These are phyloP conservation scores for Rossbeevera mucosa DNA, from an alignment of 768 basidiomycete genomes.

Conservation along the genomic window DNA sequence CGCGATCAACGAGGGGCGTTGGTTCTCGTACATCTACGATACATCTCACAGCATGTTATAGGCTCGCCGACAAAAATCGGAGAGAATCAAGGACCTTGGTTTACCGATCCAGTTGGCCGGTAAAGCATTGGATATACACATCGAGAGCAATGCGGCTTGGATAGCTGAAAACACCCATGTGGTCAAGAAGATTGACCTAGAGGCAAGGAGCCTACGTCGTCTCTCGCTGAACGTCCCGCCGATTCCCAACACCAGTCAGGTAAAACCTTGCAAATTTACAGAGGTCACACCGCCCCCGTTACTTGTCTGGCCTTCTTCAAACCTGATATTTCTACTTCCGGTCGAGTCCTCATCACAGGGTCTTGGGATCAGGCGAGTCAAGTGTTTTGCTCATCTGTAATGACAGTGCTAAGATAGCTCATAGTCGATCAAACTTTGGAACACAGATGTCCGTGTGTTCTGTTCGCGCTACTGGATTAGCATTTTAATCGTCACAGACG, in stretches of 20 bases:
- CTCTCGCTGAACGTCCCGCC: conserved; percentile 4
- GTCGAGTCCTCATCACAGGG: conserved; percentile 70
- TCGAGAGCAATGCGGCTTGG: conserved; percentile 70
- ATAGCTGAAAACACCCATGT: conserved; percentile 83
- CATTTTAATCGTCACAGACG: conserved; percentile 43
- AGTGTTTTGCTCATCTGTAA: not conserved
- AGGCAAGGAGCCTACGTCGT: conserved; percentile 43
- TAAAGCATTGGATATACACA: conserved; percentile 66
- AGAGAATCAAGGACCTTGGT: conserved; percentile 66
- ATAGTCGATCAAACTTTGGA: conserved; percentile 86
- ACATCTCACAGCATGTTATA: conserved; percentile 25
- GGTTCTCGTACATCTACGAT: not conserved
- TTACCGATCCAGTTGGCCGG: conserved; percentile 72
- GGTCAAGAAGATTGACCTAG: conserved; percentile 67
- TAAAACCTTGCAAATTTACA: conserved; percentile 68
- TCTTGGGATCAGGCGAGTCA: conserved; percentile 83
- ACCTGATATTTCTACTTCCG: conserved; percentile 34
- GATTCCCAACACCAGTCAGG: conserved; percentile 56
- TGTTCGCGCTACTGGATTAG: not conserved
- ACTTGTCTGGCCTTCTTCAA: conserved; percentile 73
- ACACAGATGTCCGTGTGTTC: conserved; percentile 52
- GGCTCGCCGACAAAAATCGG: conserved; percentile 71
- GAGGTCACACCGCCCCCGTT: conserved; percentile 86
- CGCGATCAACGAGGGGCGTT: conserved; percentile 25
- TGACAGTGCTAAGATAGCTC: conserved; percentile 9